Percentiles rank a stretch among this genome's conserved stretches.
These are phyloP conservation scores for Penicillium digitatum DNA, from an alignment of 2,329 filamentous ascomycete species.

Conservation along the genomic window DNA sequence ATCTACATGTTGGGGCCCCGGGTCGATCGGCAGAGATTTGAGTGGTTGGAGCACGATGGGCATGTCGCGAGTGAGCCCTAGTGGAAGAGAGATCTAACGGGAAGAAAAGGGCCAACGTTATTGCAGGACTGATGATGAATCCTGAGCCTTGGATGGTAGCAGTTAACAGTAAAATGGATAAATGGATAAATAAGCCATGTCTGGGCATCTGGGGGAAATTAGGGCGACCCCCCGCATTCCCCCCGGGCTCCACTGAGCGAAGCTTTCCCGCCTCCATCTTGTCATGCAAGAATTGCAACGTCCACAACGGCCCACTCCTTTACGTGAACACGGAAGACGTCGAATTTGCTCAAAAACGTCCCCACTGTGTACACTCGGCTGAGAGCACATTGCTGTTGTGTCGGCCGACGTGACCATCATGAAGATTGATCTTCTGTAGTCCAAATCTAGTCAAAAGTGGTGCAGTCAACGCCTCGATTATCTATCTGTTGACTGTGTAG, in stretches of 20 bases:
- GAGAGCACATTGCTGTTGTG: not conserved
- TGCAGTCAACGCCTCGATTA: not conserved
- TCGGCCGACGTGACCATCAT: not conserved
- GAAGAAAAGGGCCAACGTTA: not conserved
- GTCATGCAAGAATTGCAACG: not conserved
- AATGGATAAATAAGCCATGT: no score
- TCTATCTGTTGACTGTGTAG: not conserved
- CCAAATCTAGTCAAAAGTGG: not conserved
- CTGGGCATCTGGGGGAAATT: not conserved
- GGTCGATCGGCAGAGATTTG: not conserved
- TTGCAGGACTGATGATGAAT: not conserved
- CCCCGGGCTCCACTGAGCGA: not conserved
- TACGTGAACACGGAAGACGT: not conserved
- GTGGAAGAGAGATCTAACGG: not conserved
- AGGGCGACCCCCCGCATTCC: not conserved
- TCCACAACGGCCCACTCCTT: not conserved
- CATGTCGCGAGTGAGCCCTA: not conserved
- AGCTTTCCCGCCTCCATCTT: not conserved
- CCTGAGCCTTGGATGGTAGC: not conserved
- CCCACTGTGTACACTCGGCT: not conserved
- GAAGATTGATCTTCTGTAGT: not conserved
- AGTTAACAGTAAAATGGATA: no score
- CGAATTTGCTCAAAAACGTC: not conserved
- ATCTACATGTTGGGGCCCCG: constrained; percentile 3
- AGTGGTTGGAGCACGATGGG: not conserved